Evolutionary conservation across 495 filamentous ascomycete genomes (phyloP), one percentile per base, ranked within the genome.

Genomic region (Cladorrhinum samala): DNA sequence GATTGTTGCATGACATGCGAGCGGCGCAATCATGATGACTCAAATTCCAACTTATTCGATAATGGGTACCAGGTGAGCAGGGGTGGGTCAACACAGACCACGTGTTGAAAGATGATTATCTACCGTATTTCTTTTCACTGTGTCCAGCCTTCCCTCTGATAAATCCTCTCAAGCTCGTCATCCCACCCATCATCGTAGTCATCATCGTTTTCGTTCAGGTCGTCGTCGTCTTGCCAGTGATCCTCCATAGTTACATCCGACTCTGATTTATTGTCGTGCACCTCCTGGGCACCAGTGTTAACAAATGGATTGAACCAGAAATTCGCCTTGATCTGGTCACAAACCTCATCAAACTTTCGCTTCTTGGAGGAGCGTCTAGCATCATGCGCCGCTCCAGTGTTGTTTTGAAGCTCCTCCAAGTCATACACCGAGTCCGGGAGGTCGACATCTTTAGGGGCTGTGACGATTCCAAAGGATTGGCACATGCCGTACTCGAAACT

Each of bases 381-480:
- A n/a, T n/a, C n/a, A n/a, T n/a, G n/a, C n/a, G n/a, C n/a, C n/a
- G n/a, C 51, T 13, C 18, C 6, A 8, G 50, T 46, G 4, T 54
- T 63, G 24, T 71, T 69, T 48, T 64, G 63, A n/a, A 71, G 48
- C 50, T 71, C 65, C 40, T 57, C 52, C 57, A 63, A 50, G 41
- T 73, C 67, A 52, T 74, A 73, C 4, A 68, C 60, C 1, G 40
- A 50, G 13, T 57, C 62, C 1, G 71, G 72, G 36, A 72, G 48
- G 21, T 68, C 66, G 1, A 66, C 58, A 30, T 54, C 57, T 50
- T 61, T 66, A 2, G 68, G 68, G 4, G 68, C 71, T 2, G 72
- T 71, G 37, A 76, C 56, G 40, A 76, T 76, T 4, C 71, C 72
- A 53, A 76, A 76, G 38, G 67, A 52, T 5, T 58, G 16, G 41